Base-by-base conservation (phyloP, 257 asterid species). In the Scutellaria barbata region DNA sequence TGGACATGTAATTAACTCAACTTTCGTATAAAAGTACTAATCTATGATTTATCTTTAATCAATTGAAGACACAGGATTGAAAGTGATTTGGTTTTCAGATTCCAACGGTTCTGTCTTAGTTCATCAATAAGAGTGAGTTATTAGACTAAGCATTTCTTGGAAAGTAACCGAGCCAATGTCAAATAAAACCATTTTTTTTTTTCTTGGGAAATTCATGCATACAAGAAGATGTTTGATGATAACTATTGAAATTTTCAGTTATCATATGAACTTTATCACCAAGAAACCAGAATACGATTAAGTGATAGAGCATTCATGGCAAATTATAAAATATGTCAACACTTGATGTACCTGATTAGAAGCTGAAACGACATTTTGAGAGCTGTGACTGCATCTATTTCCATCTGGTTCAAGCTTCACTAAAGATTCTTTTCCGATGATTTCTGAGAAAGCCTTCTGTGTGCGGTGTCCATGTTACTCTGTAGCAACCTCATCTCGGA, bases 401-500 rank as follows among this genome's bases (percentile, higher is more conserved):
- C 59, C 83, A 42, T 56, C 66, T 0, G 18, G 66, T 25, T 46
- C 42, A 66, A 69, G 66, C 12, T 35, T 68, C 33, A 51, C 45
- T 6, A 22, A 10, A 72, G 43, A 17, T 13, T 74, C 83, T 50
- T 81, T 39, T 48, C 77, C 14, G n/a, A 68, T 62, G 66, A 67
- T 61, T 54, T 86, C 63, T 50, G 80, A 63, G 57, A 64, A 12
- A 88, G 78, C 40, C 73, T 43, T 59, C 41, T 71, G 72, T 51
- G 81, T 47, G 92, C 93, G 48, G 72, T 74, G 25, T 75, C 76
- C 80, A 91, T 79, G 67, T 79, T 85, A 58, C 43, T 73, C 69
- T 20, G 72, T 39, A 95, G 81, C 63, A 63, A 75, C 51, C 72
- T 81, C 80, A 72, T 69, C 42, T 84, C 90, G 55, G 81, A 76